These are phyloP conservation scores for Clitocybe nebularis DNA, from an alignment of 1,284 basidiomycete species.

Conservation along the genomic window DNA sequence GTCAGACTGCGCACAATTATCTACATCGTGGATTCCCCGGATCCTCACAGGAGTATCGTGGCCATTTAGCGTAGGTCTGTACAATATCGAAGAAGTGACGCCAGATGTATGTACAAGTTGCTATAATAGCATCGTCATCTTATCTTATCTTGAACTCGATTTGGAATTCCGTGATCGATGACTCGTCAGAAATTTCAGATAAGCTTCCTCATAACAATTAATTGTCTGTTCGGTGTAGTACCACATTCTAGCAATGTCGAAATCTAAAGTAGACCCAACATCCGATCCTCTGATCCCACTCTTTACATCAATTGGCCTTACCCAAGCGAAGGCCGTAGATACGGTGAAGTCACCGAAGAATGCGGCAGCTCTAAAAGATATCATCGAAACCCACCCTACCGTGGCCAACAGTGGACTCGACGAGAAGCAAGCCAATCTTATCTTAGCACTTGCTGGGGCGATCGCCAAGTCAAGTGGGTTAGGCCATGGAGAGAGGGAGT, in stretches of 20 bases:
- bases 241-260: conserved; percentile 23
- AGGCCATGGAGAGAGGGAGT: conserved; percentile 56
- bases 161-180: conserved; percentile 5
- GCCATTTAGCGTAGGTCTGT: too few species aligned
- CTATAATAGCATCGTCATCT: too few species aligned
- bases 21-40: too few species aligned
- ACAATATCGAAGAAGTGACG: too few species aligned
- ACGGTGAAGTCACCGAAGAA: conserved; percentile 79
- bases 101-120: too few species aligned
- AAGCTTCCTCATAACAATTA: neutral
- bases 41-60: too few species aligned
- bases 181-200: neutral
- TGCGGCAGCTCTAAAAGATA: conserved; percentile 64
- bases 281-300: conserved; percentile 50
- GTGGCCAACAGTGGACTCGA: conserved; percentile 48
- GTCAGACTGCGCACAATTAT: too few species aligned
- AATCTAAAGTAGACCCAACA: conserved; percentile 18
- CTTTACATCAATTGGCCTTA: conserved; percentile 80
- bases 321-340: conserved; percentile 78
- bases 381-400: conserved; percentile 64
- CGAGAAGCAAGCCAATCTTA: conserved; percentile 77
- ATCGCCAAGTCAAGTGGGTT: conserved; percentile 51
- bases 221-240: neutral
- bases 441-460: conserved; percentile 68
- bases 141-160: conserved; percentile 15